A percentile compares a stretch with the other conserved stretches of the same genome.
Evolutionary conservation across 2,329 filamentous ascomycete genomes (phyloP).

Genomic region (Fusarium sp.): DNA sequence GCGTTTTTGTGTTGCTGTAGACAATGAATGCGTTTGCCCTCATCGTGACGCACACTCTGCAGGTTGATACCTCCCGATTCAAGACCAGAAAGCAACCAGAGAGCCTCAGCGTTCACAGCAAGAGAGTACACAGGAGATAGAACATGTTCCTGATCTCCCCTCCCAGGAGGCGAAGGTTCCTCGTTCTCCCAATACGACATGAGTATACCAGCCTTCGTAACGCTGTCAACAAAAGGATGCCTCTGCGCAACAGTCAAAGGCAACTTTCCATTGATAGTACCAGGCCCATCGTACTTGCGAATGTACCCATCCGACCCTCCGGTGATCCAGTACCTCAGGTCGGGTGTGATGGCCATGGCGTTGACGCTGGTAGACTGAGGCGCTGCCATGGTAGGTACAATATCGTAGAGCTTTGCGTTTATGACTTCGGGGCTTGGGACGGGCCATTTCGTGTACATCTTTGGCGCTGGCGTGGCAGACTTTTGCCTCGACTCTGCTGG

Average conservation of each 20-base stretch:
- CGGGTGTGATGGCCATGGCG: conserved; percentile 88
- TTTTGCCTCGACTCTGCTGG: conserved; percentile 49
- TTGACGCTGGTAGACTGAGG: conserved; percentile 97
- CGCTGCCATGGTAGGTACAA: conserved; percentile 95
- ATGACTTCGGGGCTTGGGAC: conserved; percentile 82
- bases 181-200: conserved; percentile 99
- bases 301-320: conserved; percentile 96
- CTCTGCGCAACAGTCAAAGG: conserved; percentile 94
- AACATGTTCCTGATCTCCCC: conserved; percentile 68
- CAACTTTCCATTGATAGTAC: conserved; percentile 94
- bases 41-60: conserved; percentile 92
- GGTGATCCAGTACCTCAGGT: conserved; percentile 94
- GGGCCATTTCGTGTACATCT: conserved; percentile 59
- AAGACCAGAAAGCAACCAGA: conserved; percentile 92
- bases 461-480: conserved; percentile 47
- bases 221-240: conserved; percentile 97
- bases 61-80: conserved; percentile 94
- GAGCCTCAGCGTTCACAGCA: conserved; percentile 87
- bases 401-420: conserved; percentile 87
- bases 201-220: conserved; percentile 92
- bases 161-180: conserved; percentile 67
- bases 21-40: conserved; percentile 88
- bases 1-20: conserved; percentile 89
- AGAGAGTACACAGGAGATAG: conserved; percentile 95
- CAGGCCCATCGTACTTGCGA: conserved; percentile 94